Evolutionary conservation across 2,329 filamentous ascomycete species (phyloP).

Genomic region (Ramichloridium luteum): DNA sequence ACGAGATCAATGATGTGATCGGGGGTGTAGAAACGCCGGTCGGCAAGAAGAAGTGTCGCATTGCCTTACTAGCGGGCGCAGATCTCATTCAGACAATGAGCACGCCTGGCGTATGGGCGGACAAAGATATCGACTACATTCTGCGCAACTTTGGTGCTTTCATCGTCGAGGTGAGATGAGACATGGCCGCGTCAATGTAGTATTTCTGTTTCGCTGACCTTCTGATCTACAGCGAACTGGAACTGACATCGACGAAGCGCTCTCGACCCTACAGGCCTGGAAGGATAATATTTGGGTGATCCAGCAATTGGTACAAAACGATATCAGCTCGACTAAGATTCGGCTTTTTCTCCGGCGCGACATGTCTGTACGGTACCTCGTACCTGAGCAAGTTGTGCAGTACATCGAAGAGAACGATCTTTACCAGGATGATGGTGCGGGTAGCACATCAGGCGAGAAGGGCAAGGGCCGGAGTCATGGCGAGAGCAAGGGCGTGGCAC

Average conservation of each 20-base stretch:
- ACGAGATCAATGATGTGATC: constrained; percentile 72
- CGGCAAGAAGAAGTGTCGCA: constrained; percentile 58
- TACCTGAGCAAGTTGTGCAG: constrained; percentile 61
- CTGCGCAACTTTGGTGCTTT: constrained; percentile 72
- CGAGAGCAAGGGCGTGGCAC: constrained; percentile 19
- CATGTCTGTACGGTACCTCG: constrained; percentile 68
- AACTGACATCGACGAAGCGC: constrained; percentile 77
- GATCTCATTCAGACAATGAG: constrained; percentile 42
- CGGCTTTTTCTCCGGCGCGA: constrained; percentile 65
- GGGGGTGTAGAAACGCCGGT: constrained; percentile 60
- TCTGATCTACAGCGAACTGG: constrained; percentile 55
- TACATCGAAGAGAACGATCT: constrained; percentile 28
- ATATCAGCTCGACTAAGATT: constrained; percentile 73
- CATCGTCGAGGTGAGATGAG: constrained; percentile 45
- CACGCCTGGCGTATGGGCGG: constrained; percentile 58
- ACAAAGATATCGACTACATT: constrained; percentile 77
- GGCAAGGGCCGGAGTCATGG: constrained; percentile 21
- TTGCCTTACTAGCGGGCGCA: constrained; percentile 67
- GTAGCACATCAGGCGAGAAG: constrained; percentile 16
- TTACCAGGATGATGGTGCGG: constrained; percentile 27
- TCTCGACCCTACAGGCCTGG: constrained; percentile 70
- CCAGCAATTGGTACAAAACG: constrained; percentile 75
- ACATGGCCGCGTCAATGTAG: not conserved
- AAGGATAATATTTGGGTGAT: constrained; percentile 81
- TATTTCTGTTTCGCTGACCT: constrained; percentile 28